Evolutionary conservation across 208 protist species (phyloP).

Genomic region (Trichomonas vaginalis): DNA sequence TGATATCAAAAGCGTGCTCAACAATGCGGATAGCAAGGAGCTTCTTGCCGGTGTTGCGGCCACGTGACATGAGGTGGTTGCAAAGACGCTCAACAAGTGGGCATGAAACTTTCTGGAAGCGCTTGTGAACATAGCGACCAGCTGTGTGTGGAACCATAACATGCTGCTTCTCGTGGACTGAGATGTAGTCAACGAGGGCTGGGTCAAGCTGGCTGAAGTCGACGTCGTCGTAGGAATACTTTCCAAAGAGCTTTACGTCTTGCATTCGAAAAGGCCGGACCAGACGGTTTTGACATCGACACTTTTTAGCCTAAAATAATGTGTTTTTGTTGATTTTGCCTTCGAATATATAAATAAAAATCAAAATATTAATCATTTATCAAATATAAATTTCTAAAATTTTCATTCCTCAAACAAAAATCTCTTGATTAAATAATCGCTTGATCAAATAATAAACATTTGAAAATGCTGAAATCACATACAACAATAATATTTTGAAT

Average conservation of each 20-base stretch:
- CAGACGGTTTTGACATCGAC: neutral
- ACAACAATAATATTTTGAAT: too few species aligned
- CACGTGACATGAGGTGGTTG: slow-evolving; percentile 40
- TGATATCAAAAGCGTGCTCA: slow-evolving; percentile 94
- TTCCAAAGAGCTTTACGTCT: slow-evolving; percentile 53
- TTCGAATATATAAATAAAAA: too few species aligned
- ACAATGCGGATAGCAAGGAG: slow-evolving; percentile 91
- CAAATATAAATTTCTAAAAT: too few species aligned
- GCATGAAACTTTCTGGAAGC: slow-evolving; percentile 94
- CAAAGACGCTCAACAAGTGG: slow-evolving; percentile 68
- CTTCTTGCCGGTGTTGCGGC: slow-evolving; percentile 99
- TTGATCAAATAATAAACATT: too few species aligned
- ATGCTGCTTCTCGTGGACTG: slow-evolving; percentile 58
- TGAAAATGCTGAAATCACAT: too few species aligned
- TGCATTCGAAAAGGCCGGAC: slow-evolving; percentile 1
- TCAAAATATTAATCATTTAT: too few species aligned
- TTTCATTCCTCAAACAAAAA: too few species aligned
- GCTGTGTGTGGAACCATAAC: slow-evolving; percentile 91
- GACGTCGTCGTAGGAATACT: slow-evolving; percentile 50
- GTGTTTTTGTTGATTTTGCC: too few species aligned
- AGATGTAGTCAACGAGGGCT: slow-evolving; percentile 79
- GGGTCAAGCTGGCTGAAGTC: slow-evolving; percentile 42
- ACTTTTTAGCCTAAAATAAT: too few species aligned
- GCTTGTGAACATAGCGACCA: slow-evolving; percentile 81
- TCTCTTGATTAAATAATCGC: too few species aligned